These are phyloP conservation scores for Colletotrichum trifolii DNA, from an alignment of 2,329 filamentous ascomycete species.

Conservation along the genomic window DNA sequence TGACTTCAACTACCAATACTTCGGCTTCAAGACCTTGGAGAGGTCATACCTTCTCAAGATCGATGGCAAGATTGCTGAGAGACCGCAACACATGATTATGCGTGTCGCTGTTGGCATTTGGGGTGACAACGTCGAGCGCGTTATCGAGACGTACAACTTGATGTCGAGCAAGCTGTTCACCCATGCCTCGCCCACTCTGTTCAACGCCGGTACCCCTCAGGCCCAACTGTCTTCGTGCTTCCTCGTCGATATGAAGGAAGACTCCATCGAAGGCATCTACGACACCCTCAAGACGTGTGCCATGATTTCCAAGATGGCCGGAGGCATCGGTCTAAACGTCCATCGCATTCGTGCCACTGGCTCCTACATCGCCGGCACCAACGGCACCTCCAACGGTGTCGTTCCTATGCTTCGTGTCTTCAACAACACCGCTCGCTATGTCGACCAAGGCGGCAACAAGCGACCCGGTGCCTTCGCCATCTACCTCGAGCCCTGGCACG, in stretches of 20 bases:
- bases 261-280: constrained; percentile 99
- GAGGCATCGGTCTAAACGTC: constrained; percentile 95
- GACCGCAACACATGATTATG: constrained; percentile 99
- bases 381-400: constrained; percentile 97
- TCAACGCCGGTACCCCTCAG: constrained; percentile 96
- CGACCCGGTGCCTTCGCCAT: constrained; percentile 98
- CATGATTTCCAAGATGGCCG: constrained; percentile 99
- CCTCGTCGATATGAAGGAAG: constrained; percentile 99
- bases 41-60: constrained; percentile 97
- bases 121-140: constrained; percentile 92
- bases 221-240: constrained; percentile 98
- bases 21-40: constrained; percentile 99
- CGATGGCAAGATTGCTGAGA: constrained; percentile 94
- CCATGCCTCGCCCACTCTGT: constrained; percentile 96
- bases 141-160: constrained; percentile 97
- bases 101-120: constrained; percentile 97
- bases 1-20: constrained; percentile 99
- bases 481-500: constrained; percentile 99
- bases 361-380: constrained; percentile 97
- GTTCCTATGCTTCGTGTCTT: constrained; percentile 98
- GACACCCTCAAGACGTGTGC: constrained; percentile 99
- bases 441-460: constrained; percentile 99
- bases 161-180: constrained; percentile 99
- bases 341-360: constrained; percentile 97
- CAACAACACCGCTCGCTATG: constrained; percentile 99